Conservation (phyloP, 2,329 filamentous ascomycete species). For the Ophiognomonia clavigignenti-juglandacearum region DNA sequence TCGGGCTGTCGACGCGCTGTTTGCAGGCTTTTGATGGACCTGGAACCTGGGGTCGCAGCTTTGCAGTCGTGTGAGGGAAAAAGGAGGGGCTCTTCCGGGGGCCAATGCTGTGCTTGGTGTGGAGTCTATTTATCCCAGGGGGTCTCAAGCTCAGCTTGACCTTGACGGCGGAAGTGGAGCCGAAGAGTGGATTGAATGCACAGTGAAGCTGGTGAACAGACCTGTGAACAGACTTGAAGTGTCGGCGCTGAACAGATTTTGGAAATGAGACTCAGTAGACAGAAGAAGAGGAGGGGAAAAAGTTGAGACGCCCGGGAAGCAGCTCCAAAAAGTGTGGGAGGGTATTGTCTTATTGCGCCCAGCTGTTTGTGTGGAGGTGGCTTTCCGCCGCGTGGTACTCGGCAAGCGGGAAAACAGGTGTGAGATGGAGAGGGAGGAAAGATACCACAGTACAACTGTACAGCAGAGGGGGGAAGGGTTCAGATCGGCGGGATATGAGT, state of each 20-base stretch:
- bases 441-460: no score
- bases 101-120: constrained; percentile 7
- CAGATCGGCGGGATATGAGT: constrained; percentile 14
- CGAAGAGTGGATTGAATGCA: constrained; percentile 1
- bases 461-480: background rate
- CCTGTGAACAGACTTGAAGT: no score
- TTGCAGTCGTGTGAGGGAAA: no score
- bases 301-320: background rate
- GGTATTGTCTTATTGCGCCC: constrained; percentile 15
- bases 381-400: constrained; percentile 12
- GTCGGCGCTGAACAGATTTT: no score
- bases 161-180: constrained; percentile 13
- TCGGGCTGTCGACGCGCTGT: no score
- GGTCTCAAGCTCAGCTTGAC: constrained; percentile 9
- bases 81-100: constrained; percentile 5
- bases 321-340: constrained; percentile 8
- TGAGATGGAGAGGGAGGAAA: background rate
- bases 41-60: no score
- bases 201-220: background rate
- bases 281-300: background rate
- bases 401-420: background rate
- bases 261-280: background rate
- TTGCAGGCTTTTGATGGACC: constrained; percentile 10
- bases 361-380: constrained; percentile 11
- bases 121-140: constrained; percentile 8